Evolutionary conservation across 2,329 filamentous ascomycete species (phyloP).

Genomic region (Neonectria hederae): DNA sequence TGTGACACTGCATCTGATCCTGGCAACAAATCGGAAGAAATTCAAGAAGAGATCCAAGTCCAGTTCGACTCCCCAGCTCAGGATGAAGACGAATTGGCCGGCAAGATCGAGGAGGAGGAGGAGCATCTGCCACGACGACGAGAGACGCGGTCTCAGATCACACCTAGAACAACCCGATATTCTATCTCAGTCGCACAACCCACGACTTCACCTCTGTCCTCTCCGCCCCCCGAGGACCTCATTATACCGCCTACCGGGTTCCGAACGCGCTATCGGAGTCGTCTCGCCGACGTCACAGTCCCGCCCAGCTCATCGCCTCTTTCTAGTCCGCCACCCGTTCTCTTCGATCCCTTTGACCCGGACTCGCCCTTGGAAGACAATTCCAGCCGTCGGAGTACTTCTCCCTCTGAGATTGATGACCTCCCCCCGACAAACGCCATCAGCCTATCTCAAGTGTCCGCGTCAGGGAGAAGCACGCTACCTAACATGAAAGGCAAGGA

Average conservation of each 20-base stretch:
- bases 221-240: slow-evolving; percentile 48
- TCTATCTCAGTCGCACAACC: slow-evolving; percentile 35
- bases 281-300: slow-evolving; percentile 34
- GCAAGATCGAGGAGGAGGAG: slow-evolving; percentile 28
- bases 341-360: slow-evolving; percentile 62
- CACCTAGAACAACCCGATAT: slow-evolving; percentile 32
- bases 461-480: slow-evolving; percentile 49
- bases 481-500: slow-evolving; percentile 76
- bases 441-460: slow-evolving; percentile 52
- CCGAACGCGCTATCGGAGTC: slow-evolving; percentile 33
- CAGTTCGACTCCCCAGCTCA: slow-evolving; percentile 30
- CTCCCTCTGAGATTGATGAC: slow-evolving; percentile 57
- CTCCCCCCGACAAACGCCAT: slow-evolving; percentile 53
- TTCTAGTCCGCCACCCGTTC: slow-evolving; percentile 63
- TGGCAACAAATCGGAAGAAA: slow-evolving; percentile 21
- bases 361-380: slow-evolving; percentile 50
- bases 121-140: slow-evolving; percentile 11
- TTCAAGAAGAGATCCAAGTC: slow-evolving; percentile 39
- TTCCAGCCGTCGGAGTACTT: slow-evolving; percentile 50
- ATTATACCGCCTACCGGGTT: slow-evolving; percentile 41
- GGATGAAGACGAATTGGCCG: slow-evolving; percentile 14
- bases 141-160: slow-evolving; percentile 23
- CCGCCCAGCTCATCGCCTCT: slow-evolving; percentile 62
- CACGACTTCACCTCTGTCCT: slow-evolving; percentile 50
- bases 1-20: slow-evolving; percentile 30